A percentile compares a stretch with the other conserved stretches of the same genome.
These are phyloP conservation scores for Pascua sp. DNA, from an alignment of 1,284 basidiomycete species.

Conservation along the genomic window DNA sequence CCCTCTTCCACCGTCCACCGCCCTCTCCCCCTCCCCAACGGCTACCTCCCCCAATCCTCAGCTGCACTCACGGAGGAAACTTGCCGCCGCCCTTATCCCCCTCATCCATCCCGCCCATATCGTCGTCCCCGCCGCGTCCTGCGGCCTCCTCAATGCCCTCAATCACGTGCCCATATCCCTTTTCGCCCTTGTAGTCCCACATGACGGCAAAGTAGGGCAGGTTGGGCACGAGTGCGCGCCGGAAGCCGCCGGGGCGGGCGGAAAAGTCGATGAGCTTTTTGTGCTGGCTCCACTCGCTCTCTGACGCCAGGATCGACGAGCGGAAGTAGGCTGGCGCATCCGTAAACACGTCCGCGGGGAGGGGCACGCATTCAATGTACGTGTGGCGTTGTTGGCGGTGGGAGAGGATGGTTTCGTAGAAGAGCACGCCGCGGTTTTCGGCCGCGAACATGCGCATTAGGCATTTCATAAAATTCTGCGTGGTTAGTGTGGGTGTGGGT, in stretches of 20 bases:
- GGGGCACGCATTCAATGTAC: conserved; percentile 82
- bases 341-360: conserved; percentile 79
- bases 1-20: too few relatives aligned
- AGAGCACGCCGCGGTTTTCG: conserved; percentile 82
- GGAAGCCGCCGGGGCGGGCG: conserved; percentile 78
- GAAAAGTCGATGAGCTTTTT: conserved; percentile 94
- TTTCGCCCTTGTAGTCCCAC: conserved; percentile 95
- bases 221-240: conserved; percentile 89
- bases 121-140: conserved; percentile 60
- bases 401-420: conserved; percentile 86
- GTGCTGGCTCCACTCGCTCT: conserved; percentile 96
- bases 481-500: not conserved
- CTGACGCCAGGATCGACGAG: conserved; percentile 86
- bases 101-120: conserved; percentile 64
- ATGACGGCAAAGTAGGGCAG: conserved; percentile 98
- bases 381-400: conserved; percentile 87
- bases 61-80: conserved; percentile 68
- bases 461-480: conserved; percentile 97
- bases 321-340: conserved; percentile 90
- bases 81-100: conserved; percentile 82
- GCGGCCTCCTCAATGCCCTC: conserved; percentile 73
- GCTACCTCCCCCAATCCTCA: too few relatives aligned
- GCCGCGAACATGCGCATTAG: conserved; percentile 90
- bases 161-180: conserved; percentile 95
- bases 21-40: not conserved